These are phyloP conservation scores for Talaromyces albobiverticillius DNA, from an alignment of 2,329 filamentous ascomycete genomes.

Conservation along the genomic window DNA sequence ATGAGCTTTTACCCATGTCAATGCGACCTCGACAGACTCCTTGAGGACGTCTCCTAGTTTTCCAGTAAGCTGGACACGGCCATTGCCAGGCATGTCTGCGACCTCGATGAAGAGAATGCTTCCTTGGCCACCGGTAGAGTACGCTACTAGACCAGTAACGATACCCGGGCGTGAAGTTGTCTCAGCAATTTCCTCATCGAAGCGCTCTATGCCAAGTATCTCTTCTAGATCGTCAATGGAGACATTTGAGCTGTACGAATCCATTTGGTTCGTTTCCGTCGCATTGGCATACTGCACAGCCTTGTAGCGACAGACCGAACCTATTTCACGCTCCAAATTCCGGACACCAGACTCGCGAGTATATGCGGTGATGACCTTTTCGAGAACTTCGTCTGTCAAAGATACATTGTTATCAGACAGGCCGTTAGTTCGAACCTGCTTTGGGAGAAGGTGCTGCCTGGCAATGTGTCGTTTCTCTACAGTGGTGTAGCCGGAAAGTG, in stretches of 20 bases:
- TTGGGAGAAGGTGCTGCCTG: constrained; percentile 87
- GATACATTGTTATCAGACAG: constrained; percentile 71
- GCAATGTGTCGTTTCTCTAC: constrained; percentile 97
- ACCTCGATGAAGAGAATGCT: constrained; percentile 98
- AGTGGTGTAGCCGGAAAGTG: constrained; percentile 91
- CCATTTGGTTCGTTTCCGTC: constrained; percentile 67
- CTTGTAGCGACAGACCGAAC: constrained; percentile 89
- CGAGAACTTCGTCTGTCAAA: constrained; percentile 79
- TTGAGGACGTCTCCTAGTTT: constrained; percentile 96
- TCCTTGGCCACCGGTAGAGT: constrained; percentile 86
- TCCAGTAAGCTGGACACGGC: constrained; percentile 89
- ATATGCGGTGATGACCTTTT: constrained; percentile 94
- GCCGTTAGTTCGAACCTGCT: constrained; percentile 90
- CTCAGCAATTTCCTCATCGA: constrained; percentile 93
- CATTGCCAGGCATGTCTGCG: constrained; percentile 91
- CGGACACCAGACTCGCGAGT: constrained; percentile 95
- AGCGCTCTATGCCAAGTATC: constrained; percentile 89
- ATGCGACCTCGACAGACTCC: constrained; percentile 91
- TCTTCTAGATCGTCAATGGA: constrained; percentile 78
- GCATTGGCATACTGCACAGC: constrained; percentile 93
- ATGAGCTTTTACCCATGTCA: constrained; percentile 96
- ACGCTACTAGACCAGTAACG: constrained; percentile 93
- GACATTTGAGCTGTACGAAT: constrained; percentile 70
- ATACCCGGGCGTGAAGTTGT: constrained; percentile 79
- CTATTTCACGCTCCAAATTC: constrained; percentile 93